These are phyloP conservation scores for Cucumis variabilis DNA, from an alignment of 331 rosid species.

Conservation along the genomic window DNA sequence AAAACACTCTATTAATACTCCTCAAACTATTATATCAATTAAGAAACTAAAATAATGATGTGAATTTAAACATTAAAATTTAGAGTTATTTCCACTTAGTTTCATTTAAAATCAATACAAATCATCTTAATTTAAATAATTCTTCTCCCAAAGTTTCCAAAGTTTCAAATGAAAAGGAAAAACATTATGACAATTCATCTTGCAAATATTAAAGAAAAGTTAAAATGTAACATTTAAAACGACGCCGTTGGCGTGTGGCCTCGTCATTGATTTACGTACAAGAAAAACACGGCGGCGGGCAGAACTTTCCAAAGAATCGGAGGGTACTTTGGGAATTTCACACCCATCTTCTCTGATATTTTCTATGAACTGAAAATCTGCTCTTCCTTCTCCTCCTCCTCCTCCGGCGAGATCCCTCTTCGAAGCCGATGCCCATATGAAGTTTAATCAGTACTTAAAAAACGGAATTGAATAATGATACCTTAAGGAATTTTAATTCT, in stretches of 20 bases:
- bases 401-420: background rate
- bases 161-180: no score
- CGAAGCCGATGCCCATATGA: background rate
- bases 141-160: no score
- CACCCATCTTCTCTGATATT: conserved; percentile 19
- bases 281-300: background rate
- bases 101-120: no score
- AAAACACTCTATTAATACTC: no score
- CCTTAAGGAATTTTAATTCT: background rate
- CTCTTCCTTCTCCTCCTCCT: background rate
- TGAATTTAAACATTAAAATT: no score
- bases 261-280: conserved; percentile 27
- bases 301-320: conserved; percentile 2
- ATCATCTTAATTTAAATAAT: no score
- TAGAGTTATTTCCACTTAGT: no score
- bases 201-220: no score
- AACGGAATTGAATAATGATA: background rate
- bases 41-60: no score
- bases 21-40: no score
- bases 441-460: background rate
- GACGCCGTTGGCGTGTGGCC: conserved; percentile 38
- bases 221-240: no score
- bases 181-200: no score
- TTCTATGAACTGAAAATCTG: background rate
- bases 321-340: background rate